Base-by-base conservation (phyloP, 1,284 basidiomycete species). In the Volvariella volvacea region DNA sequence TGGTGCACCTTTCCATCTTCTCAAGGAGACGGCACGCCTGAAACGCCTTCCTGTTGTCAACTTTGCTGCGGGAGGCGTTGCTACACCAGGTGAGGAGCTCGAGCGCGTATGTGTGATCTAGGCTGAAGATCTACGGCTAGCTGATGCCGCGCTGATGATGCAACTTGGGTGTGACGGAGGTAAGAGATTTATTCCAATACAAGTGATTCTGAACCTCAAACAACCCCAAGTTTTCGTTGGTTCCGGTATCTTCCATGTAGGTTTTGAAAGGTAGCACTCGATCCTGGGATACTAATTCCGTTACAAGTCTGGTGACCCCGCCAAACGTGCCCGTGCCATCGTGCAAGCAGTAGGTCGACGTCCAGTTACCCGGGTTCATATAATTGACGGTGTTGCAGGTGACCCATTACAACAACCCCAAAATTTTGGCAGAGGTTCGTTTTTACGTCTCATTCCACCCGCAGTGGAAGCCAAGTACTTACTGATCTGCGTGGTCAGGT, bases 91-190 rank as follows among this genome's bases (percentile, higher is more conserved):
- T 87, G 58, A 43, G 73, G 45, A 43, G 20, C 20, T 19, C 10
- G 28, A 28, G 32, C 34, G 2, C 36, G 28, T 16, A 12, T 30
- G 14, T 16, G 14, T n/a, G 21, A 16, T 12, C 14, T 38, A n/a
- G 15, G 12, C 39, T 43, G 3, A 25, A 17, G 15, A 43, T 45
- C 44, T 42, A 44, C 40, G 42, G 40, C 9, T 51, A 87, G 88
- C 93, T 52, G 95, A 99, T 64, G 96, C 95, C 17, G 96, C 96
- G 2, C 69, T 99, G 52, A 97, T 99, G 95, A 99, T 99, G 95
- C 94, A 98, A 63, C 80, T 99, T 31, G 94, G 95, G 41, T 94
- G 92, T 63, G 95, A 99, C 62, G 95, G 96, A 74, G 91, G 90
- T 91, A 33, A 20, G 34, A 6, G 7, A 7, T 36, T 36, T n/a